A percentile compares a stretch with the other conserved stretches of the same genome.
Evolutionary conservation across 345 rosid species (phyloP).

Genomic region (Hibiscus syriacus): DNA sequence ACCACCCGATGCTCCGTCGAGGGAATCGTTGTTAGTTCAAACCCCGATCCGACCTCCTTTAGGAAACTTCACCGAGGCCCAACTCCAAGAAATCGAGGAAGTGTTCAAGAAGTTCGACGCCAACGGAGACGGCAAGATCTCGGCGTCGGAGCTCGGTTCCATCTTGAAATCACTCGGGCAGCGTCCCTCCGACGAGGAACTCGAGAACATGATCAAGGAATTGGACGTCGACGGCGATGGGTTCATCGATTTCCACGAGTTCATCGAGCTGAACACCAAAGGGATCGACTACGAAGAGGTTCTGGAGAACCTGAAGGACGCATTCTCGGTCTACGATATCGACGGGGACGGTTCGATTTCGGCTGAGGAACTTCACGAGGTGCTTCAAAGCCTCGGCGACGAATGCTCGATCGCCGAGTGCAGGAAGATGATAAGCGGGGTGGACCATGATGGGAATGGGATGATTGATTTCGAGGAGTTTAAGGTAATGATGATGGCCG

Average conservation of each 20-base stretch:
- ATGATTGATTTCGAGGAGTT: too few species aligned
- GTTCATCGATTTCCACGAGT: too few species aligned
- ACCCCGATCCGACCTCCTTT: slow-evolving; percentile 21
- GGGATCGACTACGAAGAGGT: too few species aligned
- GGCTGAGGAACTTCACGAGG: slow-evolving; percentile 71
- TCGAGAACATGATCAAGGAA: too few species aligned
- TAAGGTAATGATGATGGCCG: too few species aligned
- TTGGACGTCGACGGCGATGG: too few species aligned
- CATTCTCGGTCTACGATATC: slow-evolving; percentile 69
- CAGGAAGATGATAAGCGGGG: slow-evolving; percentile 76
- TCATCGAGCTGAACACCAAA: too few species aligned
- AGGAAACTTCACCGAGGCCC: slow-evolving; percentile 26
- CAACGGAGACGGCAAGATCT: too few species aligned
- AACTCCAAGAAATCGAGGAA: too few species aligned
- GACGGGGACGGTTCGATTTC: slow-evolving; percentile 81
- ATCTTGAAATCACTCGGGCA: slow-evolving; percentile 70
- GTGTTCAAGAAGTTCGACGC: too few species aligned
- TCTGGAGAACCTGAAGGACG: too few species aligned
- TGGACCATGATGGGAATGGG: slow-evolving; percentile 81
- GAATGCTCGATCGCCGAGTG: slow-evolving; percentile 69
- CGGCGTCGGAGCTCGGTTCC: too few species aligned
- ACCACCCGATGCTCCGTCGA: background rate
- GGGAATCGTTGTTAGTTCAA: slow-evolving; percentile 11
- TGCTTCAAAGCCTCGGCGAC: slow-evolving; percentile 56
- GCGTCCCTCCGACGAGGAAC: slow-evolving; percentile 42